Conservation (phyloP, 2,329 filamentous ascomycete genomes). For the Domatiomyces globalis region DNA sequence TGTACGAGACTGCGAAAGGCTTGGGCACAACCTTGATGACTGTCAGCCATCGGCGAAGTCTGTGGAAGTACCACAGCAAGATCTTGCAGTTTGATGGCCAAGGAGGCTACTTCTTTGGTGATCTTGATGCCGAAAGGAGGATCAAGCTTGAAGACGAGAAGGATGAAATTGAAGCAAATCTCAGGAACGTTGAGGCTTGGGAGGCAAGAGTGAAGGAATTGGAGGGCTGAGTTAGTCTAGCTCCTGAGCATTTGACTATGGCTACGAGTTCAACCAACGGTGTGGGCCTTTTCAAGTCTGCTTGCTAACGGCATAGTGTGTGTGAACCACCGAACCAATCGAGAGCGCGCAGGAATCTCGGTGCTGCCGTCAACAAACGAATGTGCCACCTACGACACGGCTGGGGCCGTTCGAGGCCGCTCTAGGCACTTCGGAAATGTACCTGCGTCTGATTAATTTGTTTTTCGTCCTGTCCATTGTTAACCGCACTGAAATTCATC, state of each 20-base stretch:
- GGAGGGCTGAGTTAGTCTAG: conserved; percentile 6
- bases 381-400: not conserved
- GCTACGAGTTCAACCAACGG: no score
- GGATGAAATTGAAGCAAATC: conserved; percentile 75
- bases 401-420: not conserved
- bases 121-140: conserved; percentile 72
- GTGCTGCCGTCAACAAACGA: not conserved
- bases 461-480: no score
- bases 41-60: conserved; percentile 72
- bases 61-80: conserved; percentile 93
- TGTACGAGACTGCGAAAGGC: conserved; percentile 93
- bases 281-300: no score
- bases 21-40: conserved; percentile 94
- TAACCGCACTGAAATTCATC: no score
- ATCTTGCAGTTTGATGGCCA: conserved; percentile 96
- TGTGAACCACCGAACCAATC: no score
- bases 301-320: not conserved
- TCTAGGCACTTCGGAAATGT: not conserved
- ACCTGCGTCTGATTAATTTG: no score
- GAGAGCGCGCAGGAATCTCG: no score
- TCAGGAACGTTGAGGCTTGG: conserved; percentile 76
- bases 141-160: conserved; percentile 87
- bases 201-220: conserved; percentile 53
- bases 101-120: conserved; percentile 78
- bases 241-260: not conserved